phyloP scores from a whole-genome alignment of 169 alveolate species.

The Plasmodium fragile region DNA sequence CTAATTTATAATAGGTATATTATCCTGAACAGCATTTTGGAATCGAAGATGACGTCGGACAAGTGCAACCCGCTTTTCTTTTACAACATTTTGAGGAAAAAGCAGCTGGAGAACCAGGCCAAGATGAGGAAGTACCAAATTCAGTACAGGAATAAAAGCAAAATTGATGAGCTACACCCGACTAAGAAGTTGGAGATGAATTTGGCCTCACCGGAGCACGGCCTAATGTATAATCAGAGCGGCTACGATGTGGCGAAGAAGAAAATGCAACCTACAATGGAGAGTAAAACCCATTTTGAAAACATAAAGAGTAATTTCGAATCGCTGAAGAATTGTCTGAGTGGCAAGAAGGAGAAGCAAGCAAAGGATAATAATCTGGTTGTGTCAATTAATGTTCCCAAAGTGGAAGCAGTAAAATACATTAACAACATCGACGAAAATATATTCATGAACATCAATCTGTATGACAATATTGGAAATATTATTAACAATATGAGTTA shows the following conservation, averaged over 20 bases:
- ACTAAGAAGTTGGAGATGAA: background rate
- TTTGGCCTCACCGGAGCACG: background rate
- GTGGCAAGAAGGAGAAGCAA: background rate
- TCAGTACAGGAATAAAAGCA: conserved; percentile 16
- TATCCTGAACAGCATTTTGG: conserved; percentile 56
- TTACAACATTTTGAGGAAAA: conserved; percentile 61
- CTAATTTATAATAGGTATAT: conserved; percentile 56
- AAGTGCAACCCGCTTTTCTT: conserved; percentile 64
- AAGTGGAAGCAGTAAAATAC: conserved; percentile 69
- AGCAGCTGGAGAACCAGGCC: conserved; percentile 58
- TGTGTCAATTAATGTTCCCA: conserved; percentile 60
- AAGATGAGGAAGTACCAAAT: conserved; percentile 57
- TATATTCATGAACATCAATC: conserved; percentile 73
- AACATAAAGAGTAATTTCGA: background rate
- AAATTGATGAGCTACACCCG: background rate
- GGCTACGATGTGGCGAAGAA: background rate
- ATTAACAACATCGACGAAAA: conserved; percentile 74
- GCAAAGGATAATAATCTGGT: background rate
- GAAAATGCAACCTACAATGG: background rate
- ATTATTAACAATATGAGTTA: conserved; percentile 71
- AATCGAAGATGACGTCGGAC: conserved; percentile 12
- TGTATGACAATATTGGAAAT: conserved; percentile 71
- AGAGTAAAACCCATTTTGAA: background rate
- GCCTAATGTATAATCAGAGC: background rate
- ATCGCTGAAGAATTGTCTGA: background rate